Percentiles rank a stretch among this genome's conserved stretches.
Evolutionary conservation across 345 rosid species (phyloP).

Genomic region (Heritiera littoralis): DNA sequence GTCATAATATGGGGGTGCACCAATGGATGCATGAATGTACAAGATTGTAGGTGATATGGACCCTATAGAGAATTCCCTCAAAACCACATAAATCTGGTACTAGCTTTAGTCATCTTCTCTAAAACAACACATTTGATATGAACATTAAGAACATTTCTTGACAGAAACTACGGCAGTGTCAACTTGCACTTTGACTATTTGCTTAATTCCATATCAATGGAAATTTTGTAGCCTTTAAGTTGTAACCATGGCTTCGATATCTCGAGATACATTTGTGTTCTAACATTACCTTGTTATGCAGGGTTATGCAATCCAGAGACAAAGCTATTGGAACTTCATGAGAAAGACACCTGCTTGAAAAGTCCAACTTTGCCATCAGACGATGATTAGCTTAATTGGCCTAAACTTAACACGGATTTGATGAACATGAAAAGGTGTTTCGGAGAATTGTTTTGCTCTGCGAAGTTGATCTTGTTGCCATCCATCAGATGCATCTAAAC

Average conservation of each 20-base stretch:
- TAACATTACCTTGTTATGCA: slow-evolving; percentile 34
- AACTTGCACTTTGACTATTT: background rate
- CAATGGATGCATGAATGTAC: background rate
- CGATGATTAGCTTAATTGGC: slow-evolving; percentile 33
- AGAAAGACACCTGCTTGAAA: slow-evolving; percentile 64
- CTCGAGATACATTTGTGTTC: background rate
- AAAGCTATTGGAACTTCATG: slow-evolving; percentile 77
- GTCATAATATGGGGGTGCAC: background rate
- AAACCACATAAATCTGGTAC: background rate
- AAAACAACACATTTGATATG: background rate
- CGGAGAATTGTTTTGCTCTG: background rate
- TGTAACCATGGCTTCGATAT: background rate
- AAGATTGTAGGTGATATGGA: background rate
- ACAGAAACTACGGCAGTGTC: background rate
- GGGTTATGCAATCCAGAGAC: slow-evolving; percentile 83
- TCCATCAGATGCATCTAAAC: too few species aligned
- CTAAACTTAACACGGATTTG: background rate
- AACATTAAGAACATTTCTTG: background rate
- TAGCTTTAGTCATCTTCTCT: background rate
- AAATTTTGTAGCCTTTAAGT: background rate
- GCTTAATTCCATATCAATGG: too few species aligned
- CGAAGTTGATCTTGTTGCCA: too few species aligned
- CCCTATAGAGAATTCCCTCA: background rate
- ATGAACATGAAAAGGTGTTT: background rate
- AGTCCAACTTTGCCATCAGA: slow-evolving; percentile 74